Percentiles rank a stretch among this genome's conserved stretches.
These are phyloP conservation scores for Paramecium tetraurelia DNA, from an alignment of 73 alveolate species.

Conservation along the genomic window DNA sequence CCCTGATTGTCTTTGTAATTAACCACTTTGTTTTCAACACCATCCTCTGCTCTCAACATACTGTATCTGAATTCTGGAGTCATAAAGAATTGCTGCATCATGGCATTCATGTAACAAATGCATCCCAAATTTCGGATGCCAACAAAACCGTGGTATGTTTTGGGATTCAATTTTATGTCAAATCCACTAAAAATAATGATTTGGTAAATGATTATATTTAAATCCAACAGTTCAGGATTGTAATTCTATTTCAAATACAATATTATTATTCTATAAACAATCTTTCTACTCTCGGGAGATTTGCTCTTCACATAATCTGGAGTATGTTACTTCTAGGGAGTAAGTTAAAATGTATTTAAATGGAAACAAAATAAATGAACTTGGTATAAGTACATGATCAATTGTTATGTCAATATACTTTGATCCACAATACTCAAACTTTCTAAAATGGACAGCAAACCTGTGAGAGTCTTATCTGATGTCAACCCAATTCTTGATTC, in stretches of 20 bases:
- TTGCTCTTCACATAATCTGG: constrained; percentile 61
- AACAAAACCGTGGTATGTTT: constrained; percentile 60
- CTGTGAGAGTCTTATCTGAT: constrained; percentile 59
- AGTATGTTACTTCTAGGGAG: neutral
- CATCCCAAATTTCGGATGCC: constrained; percentile 93
- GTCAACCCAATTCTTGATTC: constrained; percentile 46
- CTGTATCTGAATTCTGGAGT: constrained; percentile 93
- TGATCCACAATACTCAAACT: neutral
- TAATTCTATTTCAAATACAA: neutral
- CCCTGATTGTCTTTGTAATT: neutral
- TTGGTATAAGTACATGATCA: neutral
- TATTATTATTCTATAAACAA: constrained; percentile 53
- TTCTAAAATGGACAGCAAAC: constrained; percentile 52
- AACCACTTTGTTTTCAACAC: constrained; percentile 46
- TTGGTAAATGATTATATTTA: neutral
- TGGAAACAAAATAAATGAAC: constrained; percentile 15
- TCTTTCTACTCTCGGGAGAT: constrained; percentile 56
- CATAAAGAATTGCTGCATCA: constrained; percentile 95
- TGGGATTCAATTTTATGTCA: constrained; percentile 11
- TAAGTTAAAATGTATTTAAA: neutral
- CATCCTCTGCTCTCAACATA: constrained; percentile 87
- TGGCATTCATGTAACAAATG: constrained; percentile 96
- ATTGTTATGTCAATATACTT: neutral
- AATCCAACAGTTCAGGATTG: neutral
- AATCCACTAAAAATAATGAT: neutral